Percentiles rank a stretch among this genome's conserved stretches.
Evolutionary conservation across 441 rosid species (phyloP).

Genomic region (Eruca vesicaria): DNA sequence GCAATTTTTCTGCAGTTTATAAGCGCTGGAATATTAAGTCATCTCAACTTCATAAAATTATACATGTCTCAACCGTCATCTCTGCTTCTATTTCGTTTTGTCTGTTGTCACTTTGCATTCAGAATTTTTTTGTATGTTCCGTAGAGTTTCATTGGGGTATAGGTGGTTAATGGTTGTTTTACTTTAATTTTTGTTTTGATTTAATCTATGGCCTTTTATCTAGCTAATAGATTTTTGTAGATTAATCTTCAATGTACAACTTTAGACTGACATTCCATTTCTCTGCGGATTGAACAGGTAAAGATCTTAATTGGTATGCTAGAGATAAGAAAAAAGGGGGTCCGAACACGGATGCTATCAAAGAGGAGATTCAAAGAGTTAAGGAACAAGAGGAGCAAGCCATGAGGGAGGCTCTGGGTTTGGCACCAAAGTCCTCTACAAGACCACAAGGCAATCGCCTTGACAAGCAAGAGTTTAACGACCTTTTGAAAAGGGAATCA

Average conservation of each 20-base stretch:
- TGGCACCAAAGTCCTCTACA: slow-evolving; percentile 80
- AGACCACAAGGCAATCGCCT: slow-evolving; percentile 82
- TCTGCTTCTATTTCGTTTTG: not conserved
- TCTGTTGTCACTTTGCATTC: not conserved
- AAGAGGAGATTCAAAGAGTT: slow-evolving; percentile 85
- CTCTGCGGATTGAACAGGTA: slow-evolving; percentile 45
- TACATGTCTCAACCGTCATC: too few relatives aligned
- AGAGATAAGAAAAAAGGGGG: slow-evolving; percentile 60
- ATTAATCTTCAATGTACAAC: not conserved
- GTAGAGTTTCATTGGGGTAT: not conserved
- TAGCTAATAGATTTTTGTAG: not conserved
- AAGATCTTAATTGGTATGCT: slow-evolving; percentile 92
- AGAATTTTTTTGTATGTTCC: not conserved
- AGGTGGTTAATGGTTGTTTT: not conserved
- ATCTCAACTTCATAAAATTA: not conserved
- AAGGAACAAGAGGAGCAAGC: slow-evolving; percentile 97
- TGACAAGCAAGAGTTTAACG: slow-evolving; percentile 90
- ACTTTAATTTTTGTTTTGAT: not conserved
- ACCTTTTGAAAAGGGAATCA: slow-evolving; percentile 88
- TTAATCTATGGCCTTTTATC: not conserved
- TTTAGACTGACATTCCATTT: slow-evolving; percentile 16
- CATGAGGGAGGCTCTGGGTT: slow-evolving; percentile 98
- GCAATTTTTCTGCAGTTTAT: too few relatives aligned
- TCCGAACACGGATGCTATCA: slow-evolving; percentile 57
- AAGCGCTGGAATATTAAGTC: not conserved